Conservation (phyloP, 2,329 filamentous ascomycete genomes). For the Hymenotorrendiella dingleyae region DNA sequence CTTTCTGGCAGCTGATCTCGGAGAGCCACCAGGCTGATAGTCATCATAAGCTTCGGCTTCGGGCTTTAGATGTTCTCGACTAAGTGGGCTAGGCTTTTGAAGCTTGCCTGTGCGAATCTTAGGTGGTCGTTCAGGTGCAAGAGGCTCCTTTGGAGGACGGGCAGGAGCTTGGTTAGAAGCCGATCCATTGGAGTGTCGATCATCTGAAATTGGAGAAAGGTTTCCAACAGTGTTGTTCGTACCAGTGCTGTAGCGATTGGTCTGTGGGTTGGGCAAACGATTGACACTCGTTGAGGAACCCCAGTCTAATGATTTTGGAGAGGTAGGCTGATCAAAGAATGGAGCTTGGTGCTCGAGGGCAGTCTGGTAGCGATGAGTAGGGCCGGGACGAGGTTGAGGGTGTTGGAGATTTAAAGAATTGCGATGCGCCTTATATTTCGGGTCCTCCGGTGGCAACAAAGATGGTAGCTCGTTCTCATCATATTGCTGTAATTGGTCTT, state of each 20-base stretch:
- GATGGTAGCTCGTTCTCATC: conserved; percentile 24
- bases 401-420: conserved; percentile 77
- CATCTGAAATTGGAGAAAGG: conserved; percentile 29
- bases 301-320: conserved; percentile 57
- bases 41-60: conserved; percentile 8
- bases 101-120: conserved; percentile 45
- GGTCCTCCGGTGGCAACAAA: conserved; percentile 47
- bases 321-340: conserved; percentile 54
- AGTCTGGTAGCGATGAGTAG: conserved; percentile 68
- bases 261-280: conserved; percentile 44
- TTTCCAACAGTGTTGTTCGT: conserved; percentile 25
- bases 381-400: conserved; percentile 69
- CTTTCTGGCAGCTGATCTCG: conserved; percentile 22
- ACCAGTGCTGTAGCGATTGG: conserved; percentile 40
- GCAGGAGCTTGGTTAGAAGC: conserved; percentile 41
- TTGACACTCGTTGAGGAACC: conserved; percentile 55
- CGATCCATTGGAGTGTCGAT: conserved; percentile 24
- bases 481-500: conserved; percentile 37
- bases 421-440: conserved; percentile 76
- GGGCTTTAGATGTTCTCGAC: conserved; percentile 42
- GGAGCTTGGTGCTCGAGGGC: conserved; percentile 68
- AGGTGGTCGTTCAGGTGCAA: conserved; percentile 44
- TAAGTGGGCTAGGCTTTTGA: conserved; percentile 49
- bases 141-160: conserved; percentile 57
- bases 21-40: conserved; percentile 19